phyloP scores from a whole-genome alignment of 768 basidiomycete species.

The Hebeloma cylindrosporum region DNA sequence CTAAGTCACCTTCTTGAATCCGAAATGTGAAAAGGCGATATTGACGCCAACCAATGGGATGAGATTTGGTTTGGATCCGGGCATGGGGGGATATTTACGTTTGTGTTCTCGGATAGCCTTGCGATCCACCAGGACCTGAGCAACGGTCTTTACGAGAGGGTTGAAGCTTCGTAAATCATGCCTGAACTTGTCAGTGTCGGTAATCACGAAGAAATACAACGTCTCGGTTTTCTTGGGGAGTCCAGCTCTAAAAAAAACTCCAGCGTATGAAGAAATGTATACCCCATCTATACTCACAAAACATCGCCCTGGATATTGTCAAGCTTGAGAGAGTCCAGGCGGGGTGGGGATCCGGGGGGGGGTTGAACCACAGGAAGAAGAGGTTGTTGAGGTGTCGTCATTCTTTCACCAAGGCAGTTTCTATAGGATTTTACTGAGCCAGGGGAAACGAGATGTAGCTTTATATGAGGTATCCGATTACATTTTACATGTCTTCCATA shows the following conservation, averaged over 20 bases:
- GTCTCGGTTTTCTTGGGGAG: constrained; percentile 54
- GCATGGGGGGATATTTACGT: constrained; percentile 25
- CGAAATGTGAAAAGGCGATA: constrained; percentile 54
- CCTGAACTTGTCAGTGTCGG: constrained; percentile 42
- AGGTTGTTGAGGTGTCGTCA: too few species aligned
- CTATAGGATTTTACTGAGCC: too few species aligned
- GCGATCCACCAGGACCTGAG: constrained; percentile 41
- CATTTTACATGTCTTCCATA: too few species aligned
- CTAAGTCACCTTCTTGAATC: constrained; percentile 37
- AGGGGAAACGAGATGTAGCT: too few species aligned
- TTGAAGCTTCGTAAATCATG: constrained; percentile 38
- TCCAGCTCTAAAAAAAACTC: constrained; percentile 38
- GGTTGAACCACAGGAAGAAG: too few species aligned
- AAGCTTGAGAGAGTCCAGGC: constrained; percentile 32
- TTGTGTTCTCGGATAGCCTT: constrained; percentile 39
- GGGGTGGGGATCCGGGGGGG: constrained; percentile 8
- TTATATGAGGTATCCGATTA: too few species aligned
- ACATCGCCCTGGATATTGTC: constrained; percentile 50
- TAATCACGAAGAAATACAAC: constrained; percentile 53
- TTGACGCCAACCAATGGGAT: constrained; percentile 48
- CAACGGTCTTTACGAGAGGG: constrained; percentile 46
- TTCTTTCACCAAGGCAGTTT: too few species aligned
- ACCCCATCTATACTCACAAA: constrained; percentile 30
- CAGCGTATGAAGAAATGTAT: background rate
- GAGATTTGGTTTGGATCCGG: constrained; percentile 21